A percentile compares a stretch with the other conserved stretches of the same genome.
Evolutionary conservation across 2,329 filamentous ascomycete species (phyloP).

Genomic region (Pseudocercospora vitis): DNA sequence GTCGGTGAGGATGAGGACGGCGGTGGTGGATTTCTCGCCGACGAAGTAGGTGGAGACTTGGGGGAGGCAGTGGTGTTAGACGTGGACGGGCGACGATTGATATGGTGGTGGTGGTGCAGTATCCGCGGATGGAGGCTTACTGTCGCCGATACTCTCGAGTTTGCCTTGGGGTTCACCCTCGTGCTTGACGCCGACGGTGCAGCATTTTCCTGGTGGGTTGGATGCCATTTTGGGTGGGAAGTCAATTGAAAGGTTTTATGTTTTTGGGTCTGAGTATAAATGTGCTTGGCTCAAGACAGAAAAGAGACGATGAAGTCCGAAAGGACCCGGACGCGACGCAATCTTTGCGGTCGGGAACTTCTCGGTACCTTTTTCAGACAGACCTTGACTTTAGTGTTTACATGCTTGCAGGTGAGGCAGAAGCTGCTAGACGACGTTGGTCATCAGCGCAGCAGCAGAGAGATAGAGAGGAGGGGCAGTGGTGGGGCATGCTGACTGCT

Average conservation of each 20-base stretch:
- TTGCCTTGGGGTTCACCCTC: conserved; percentile 39
- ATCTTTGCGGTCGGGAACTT: too few relatives aligned
- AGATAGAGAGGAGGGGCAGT: background rate
- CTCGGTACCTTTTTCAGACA: too few relatives aligned
- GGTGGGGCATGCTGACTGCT: background rate
- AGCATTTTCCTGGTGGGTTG: conserved; percentile 39
- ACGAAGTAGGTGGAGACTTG: conserved; percentile 58
- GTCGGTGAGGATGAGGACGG: conserved; percentile 59
- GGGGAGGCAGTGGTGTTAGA: background rate
- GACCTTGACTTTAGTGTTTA: too few relatives aligned
- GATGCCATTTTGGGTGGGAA: conserved; percentile 36
- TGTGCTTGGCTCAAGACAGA: too few relatives aligned
- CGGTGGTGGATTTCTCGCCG: conserved; percentile 55
- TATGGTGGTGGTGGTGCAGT: background rate
- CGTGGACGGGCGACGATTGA: background rate
- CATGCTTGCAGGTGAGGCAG: too few relatives aligned
- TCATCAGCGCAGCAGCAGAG: too few relatives aligned
- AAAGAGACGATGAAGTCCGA: background rate
- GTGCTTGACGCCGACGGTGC: conserved; percentile 42
- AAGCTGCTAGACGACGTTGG: too few relatives aligned
- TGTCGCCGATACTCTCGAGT: conserved; percentile 37
- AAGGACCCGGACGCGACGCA: too few relatives aligned
- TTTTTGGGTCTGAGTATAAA: too few relatives aligned
- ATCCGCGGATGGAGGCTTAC: too few relatives aligned
- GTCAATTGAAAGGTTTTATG: background rate